Evolutionary conservation across 345 rosid species (phyloP), one percentile per base, ranked within the genome.

Genomic region (Aquilaria yunnanensis): DNA sequence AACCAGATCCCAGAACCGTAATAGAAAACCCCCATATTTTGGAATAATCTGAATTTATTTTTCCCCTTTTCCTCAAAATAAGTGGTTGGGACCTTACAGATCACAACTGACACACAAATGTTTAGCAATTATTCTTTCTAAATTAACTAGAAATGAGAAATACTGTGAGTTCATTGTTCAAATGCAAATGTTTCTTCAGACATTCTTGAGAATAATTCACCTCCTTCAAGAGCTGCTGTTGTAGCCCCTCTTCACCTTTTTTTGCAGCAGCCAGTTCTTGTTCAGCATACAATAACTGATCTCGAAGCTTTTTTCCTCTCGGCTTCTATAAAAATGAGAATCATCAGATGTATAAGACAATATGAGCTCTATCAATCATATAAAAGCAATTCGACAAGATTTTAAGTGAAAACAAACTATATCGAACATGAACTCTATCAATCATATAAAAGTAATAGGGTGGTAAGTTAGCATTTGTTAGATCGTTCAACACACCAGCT

Each of bases 251-350:
- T 60, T 94, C 96, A 68, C 97, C 91, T 34, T 87, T 93, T 78
- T 75, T 87, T 14, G 96, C 85, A 64, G 97, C 97, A 51, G 96
- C 97, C 11, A 94, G 86, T 72, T 94, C 93, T 77, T 91, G 97
- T 70, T 94, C 90, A 14, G 79, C 71, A 68, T 86, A 79, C 14
- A 84, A 71, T 51, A 90, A 77, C 49, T 78, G 80, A 72, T 90
- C 96, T 72, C 80, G 79, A 52, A 83, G 85, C 54, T 23, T 72
- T 78, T 62, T 86, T 90, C 76, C 80, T 82, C 67, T 94, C 97
- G 0, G 72, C 73, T 59, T 90, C 97, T 90, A 80, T 61, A 56
- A 67, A 51, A 43, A 59, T 59, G 71, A 56, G 30, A 54, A 63
- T 31, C 29, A 60, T 33, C 8, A 0, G 43, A 37, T 37, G 43